Evolutionary conservation across 139 green algal genomes (phyloP).

Genomic region (Raphidocelis subcapitata): DNA sequence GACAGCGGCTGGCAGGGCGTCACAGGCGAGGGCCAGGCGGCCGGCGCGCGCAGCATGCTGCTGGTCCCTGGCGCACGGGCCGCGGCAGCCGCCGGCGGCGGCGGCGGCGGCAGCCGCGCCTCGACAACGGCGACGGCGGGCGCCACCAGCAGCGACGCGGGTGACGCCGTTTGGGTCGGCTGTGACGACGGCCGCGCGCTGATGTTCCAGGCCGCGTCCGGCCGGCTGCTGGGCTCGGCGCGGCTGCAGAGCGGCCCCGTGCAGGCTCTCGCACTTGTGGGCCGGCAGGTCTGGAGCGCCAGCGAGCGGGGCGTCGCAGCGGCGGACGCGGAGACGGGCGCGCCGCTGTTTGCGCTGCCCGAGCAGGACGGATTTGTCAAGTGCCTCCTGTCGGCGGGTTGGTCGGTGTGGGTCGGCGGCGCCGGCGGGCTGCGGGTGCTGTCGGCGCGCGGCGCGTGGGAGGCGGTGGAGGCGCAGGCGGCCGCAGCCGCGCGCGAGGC

Average conservation of each 20-base stretch:
- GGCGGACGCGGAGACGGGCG: neutral
- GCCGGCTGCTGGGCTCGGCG: neutral
- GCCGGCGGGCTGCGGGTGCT: neutral
- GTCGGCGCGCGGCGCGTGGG: slow-evolving; percentile 5
- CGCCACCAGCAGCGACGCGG: too few species aligned
- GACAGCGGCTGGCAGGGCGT: slow-evolving; percentile 7
- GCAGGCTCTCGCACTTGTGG: slow-evolving; percentile 1
- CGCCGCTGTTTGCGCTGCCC: slow-evolving; percentile 9
- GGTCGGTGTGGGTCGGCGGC: slow-evolving; percentile 19
- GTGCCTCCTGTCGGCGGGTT: slow-evolving; percentile 8
- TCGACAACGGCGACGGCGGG: too few species aligned
- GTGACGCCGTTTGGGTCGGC: slow-evolving; percentile 26
- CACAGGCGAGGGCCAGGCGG: neutral
- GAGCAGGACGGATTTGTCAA: slow-evolving; percentile 27
- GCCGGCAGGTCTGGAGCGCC: slow-evolving; percentile 1
- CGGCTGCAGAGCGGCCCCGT: neutral
- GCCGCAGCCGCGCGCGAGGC: too few species aligned
- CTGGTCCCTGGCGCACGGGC: neutral
- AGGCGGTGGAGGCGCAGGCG: neutral
- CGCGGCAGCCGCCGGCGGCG: too few species aligned
- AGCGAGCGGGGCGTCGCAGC: slow-evolving; percentile 1
- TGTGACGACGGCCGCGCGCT: slow-evolving; percentile 23
- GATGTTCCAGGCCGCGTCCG: slow-evolving; percentile 14
- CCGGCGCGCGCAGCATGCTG: slow-evolving; percentile 23
- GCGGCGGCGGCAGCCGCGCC: too few species aligned